A percentile compares a stretch with the other conserved stretches of the same genome.
phyloP scores from a whole-genome alignment of 495 filamentous ascomycete genomes.

The Cercophora samala region DNA sequence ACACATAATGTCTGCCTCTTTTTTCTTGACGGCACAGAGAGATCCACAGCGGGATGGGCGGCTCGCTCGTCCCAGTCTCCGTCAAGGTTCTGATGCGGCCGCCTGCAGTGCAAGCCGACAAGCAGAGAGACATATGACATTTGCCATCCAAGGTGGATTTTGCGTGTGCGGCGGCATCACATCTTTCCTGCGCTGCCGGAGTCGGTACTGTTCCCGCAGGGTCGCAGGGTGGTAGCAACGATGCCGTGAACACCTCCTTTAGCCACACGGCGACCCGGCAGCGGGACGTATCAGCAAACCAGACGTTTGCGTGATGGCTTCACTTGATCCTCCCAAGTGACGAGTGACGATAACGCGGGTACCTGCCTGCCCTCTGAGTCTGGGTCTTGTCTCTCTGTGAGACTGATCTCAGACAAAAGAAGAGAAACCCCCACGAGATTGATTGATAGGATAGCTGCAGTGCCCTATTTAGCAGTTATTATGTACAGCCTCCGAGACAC shows the following conservation, averaged over 20 bases:
- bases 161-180: not conserved
- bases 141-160: conserved; percentile 4
- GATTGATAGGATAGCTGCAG: not conserved
- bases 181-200: not conserved
- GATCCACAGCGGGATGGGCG: conserved; percentile 4
- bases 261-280: not conserved
- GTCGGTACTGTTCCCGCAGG: not conserved
- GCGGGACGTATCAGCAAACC: not conserved
- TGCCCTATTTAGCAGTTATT: not conserved
- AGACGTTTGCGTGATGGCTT: not conserved
- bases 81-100: not conserved
- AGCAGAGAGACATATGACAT: conserved; percentile 2
- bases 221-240: not conserved
- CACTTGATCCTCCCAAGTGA: not conserved
- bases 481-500: not conserved
- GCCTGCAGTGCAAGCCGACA: not conserved
- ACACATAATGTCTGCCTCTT: not conserved
- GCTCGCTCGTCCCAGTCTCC: not conserved
- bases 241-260: not conserved
- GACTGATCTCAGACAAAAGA: not conserved
- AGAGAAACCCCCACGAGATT: not conserved
- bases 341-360: not conserved
- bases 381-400: not conserved
- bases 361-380: not conserved
- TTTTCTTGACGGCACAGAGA: not conserved